Evolutionary conservation across 2,329 filamentous ascomycete species (phyloP).

Genomic region (Colletotrichum eleusines): DNA sequence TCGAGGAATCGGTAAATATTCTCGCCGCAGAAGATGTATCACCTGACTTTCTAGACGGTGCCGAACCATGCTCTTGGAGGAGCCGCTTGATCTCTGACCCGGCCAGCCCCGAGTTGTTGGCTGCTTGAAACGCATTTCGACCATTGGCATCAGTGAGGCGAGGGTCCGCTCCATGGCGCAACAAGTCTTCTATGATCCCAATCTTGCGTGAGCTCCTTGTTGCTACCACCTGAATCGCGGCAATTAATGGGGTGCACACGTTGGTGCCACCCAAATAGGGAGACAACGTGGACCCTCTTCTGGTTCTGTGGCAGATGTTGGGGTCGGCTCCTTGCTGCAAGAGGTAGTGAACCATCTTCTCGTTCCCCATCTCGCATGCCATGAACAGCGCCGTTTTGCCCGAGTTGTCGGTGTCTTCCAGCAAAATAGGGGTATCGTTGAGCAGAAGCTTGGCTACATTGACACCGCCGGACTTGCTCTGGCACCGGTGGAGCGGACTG

Average conservation of each 20-base stretch:
- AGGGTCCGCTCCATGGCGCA: constrained; percentile 44
- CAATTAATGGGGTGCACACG: constrained; percentile 45
- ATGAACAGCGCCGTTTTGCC: constrained; percentile 49
- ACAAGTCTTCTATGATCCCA: constrained; percentile 44
- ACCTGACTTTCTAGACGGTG: constrained; percentile 16
- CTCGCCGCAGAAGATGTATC: constrained; percentile 27
- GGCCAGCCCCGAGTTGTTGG: constrained; percentile 34
- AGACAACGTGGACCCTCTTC: not conserved
- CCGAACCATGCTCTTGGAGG: constrained; percentile 20
- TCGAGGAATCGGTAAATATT: constrained; percentile 22
- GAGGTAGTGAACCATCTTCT: constrained; percentile 46
- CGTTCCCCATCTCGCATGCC: constrained; percentile 48
- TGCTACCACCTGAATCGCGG: constrained; percentile 45
- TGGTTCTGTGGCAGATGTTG: constrained; percentile 44
- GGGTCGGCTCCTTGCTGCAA: constrained; percentile 44
- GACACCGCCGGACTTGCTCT: constrained; percentile 44
- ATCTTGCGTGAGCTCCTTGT: constrained; percentile 44
- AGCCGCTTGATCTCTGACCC: constrained; percentile 37
- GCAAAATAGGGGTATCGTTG: constrained; percentile 35
- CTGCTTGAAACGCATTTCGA: constrained; percentile 36
- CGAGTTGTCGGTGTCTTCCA: constrained; percentile 44
- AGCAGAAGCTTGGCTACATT: constrained; percentile 46
- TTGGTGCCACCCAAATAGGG: constrained; percentile 9
- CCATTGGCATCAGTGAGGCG: constrained; percentile 39
- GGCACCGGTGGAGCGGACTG: constrained; percentile 48